Evolutionary conservation across 1,284 basidiomycete genomes (phyloP).

Genomic region (Trichosporon asahii): DNA sequence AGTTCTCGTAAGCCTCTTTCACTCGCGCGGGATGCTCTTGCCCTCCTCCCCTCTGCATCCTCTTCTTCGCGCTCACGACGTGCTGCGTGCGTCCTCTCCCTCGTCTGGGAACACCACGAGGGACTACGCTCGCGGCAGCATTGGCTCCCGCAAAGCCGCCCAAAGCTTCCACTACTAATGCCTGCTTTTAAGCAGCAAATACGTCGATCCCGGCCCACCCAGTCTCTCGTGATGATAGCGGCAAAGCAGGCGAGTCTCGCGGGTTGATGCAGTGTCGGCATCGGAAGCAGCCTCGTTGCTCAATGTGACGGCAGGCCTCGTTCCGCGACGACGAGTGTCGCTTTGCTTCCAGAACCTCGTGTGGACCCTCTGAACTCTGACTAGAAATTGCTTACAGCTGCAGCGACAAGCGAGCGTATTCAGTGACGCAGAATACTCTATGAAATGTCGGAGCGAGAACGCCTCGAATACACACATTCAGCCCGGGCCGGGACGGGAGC

Average conservation of each 20-base stretch:
- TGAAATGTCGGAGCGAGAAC: too few relatives aligned
- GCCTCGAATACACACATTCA: too few relatives aligned
- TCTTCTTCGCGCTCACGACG: not conserved
- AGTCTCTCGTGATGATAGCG: not conserved
- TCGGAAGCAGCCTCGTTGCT: not conserved
- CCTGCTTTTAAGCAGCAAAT: not conserved
- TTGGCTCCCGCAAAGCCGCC: not conserved
- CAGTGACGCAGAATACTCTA: too few relatives aligned
- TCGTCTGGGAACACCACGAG: not conserved
- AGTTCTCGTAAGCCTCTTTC: not conserved
- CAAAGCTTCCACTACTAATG: not conserved
- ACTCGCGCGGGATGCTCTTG: not conserved
- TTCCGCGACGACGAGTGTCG: not conserved
- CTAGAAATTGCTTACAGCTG: too few relatives aligned
- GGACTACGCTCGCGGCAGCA: not conserved
- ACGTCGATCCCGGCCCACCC: not conserved
- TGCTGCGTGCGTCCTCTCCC: not conserved
- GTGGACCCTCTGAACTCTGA: not conserved
- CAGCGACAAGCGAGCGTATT: too few relatives aligned
- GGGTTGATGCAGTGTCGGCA: not conserved
- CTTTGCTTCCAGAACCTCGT: not conserved
- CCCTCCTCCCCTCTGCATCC: not conserved
- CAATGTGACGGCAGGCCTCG: not conserved
- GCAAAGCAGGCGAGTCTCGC: not conserved
- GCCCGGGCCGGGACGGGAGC: too few relatives aligned